A percentile compares a stretch with the other conserved stretches of the same genome.
Evolutionary conservation across 1,139 yeast genomes (phyloP).

Genomic region (Protomyces gravidus): DNA sequence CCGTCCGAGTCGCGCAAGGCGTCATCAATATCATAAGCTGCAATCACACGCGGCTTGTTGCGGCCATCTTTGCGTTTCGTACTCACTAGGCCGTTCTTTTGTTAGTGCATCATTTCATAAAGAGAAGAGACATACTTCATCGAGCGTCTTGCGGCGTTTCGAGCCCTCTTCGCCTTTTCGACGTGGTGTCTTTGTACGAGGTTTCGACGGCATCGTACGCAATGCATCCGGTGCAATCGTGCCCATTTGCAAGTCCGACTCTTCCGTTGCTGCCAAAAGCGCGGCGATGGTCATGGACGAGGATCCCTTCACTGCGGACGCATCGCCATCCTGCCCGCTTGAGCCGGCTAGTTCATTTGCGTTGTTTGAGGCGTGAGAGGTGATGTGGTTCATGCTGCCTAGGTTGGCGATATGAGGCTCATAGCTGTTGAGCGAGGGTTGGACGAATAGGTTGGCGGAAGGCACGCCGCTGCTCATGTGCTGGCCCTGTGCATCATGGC

Average conservation of each 20-base stretch:
- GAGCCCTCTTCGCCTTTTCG: neutral
- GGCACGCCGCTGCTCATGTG: neutral
- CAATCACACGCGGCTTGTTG: neutral
- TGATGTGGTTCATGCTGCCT: too few relatives aligned
- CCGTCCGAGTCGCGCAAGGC: neutral
- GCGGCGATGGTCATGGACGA: neutral
- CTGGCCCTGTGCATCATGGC: neutral
- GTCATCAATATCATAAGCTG: slow-evolving; percentile 4
- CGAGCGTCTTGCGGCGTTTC: neutral
- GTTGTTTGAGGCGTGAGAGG: too few relatives aligned
- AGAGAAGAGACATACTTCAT: neutral
- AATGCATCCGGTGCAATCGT: neutral
- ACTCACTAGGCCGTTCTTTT: neutral
- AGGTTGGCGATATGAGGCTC: neutral
- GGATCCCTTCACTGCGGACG: neutral
- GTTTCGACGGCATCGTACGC: neutral
- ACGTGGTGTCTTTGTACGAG: neutral
- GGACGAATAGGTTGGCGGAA: slow-evolving; percentile 1
- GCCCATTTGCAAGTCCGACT: neutral
- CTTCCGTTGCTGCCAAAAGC: neutral
- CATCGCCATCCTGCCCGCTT: too few relatives aligned
- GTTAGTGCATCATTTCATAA: neutral
- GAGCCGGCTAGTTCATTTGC: too few relatives aligned
- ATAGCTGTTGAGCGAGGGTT: neutral
- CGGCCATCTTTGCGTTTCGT: slow-evolving; percentile 5